Conservation (phyloP, 129 eudicot species). For the Chrysanthemum makinoi region DNA sequence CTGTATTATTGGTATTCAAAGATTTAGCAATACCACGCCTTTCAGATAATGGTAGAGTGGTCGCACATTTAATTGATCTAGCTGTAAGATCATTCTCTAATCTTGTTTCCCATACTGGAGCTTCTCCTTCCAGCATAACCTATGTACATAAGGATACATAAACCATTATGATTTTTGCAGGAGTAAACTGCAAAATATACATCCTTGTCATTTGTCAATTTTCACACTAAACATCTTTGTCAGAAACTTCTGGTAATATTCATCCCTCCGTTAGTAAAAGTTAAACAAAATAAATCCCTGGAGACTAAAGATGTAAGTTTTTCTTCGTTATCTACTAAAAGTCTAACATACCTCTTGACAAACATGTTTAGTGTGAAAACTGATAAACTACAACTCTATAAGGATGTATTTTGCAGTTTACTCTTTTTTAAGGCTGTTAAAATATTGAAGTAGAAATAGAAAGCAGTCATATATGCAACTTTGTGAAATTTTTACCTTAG, state of each 20-base stretch:
- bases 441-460: background rate
- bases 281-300: too few species aligned
- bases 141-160: conserved; percentile 3
- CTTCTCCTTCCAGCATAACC: background rate
- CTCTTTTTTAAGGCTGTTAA: background rate
- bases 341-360: too few species aligned
- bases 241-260: too few species aligned
- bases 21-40: background rate
- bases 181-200: too few species aligned
- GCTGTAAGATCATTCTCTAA: background rate
- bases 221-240: too few species aligned
- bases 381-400: too few species aligned
- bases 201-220: too few species aligned
- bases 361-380: too few species aligned
- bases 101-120: background rate
- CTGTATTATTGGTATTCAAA: background rate
- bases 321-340: too few species aligned
- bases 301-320: too few species aligned
- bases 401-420: too few species aligned
- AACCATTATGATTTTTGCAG: background rate
- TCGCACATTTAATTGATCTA: conserved; percentile 1
- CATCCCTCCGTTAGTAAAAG: too few species aligned
- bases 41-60: background rate
- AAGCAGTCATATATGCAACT: background rate
- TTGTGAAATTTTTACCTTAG: background rate